Evolutionary conservation across 2,329 filamentous ascomycete genomes (phyloP).

Genomic region (Ustulina deusta): DNA sequence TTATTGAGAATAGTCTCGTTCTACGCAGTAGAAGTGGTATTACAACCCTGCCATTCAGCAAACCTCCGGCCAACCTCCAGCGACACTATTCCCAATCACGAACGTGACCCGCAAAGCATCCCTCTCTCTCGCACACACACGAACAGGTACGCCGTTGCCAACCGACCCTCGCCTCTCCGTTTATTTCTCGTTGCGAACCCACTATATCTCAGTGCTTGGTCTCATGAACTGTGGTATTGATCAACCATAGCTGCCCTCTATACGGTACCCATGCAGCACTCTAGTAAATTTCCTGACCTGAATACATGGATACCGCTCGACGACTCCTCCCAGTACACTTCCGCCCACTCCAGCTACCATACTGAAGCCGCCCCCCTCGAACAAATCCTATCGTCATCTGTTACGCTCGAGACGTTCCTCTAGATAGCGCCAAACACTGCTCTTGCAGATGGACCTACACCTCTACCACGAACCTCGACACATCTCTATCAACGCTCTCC

Average conservation of each 20-base stretch:
- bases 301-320: slow-evolving; percentile 50
- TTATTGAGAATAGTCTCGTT: slow-evolving; percentile 3
- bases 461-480: slow-evolving; percentile 69
- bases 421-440: slow-evolving; percentile 56
- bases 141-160: background rate
- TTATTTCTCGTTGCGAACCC: background rate
- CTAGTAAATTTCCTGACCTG: slow-evolving; percentile 42
- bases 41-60: background rate
- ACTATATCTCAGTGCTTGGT: background rate
- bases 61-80: background rate
- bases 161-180: background rate
- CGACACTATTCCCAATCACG: slow-evolving; percentile 4
- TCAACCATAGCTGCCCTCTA: slow-evolving; percentile 16
- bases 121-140: background rate
- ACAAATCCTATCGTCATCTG: slow-evolving; percentile 27
- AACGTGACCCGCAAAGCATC: slow-evolving; percentile 7
- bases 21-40: slow-evolving; percentile 13
- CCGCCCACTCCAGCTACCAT: slow-evolving; percentile 48
- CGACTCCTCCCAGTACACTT: slow-evolving; percentile 40
- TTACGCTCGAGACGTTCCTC: slow-evolving; percentile 31
- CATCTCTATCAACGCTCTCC: slow-evolving; percentile 65
- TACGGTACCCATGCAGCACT: slow-evolving; percentile 47
- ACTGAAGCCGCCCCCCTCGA: slow-evolving; percentile 13
- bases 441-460: slow-evolving; percentile 77
- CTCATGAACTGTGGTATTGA: slow-evolving; percentile 3